A percentile compares a stretch with the other conserved stretches of the same genome.
phyloP scores from a whole-genome alignment of 129 eudicot genomes.

The Flaveria bidentis region DNA sequence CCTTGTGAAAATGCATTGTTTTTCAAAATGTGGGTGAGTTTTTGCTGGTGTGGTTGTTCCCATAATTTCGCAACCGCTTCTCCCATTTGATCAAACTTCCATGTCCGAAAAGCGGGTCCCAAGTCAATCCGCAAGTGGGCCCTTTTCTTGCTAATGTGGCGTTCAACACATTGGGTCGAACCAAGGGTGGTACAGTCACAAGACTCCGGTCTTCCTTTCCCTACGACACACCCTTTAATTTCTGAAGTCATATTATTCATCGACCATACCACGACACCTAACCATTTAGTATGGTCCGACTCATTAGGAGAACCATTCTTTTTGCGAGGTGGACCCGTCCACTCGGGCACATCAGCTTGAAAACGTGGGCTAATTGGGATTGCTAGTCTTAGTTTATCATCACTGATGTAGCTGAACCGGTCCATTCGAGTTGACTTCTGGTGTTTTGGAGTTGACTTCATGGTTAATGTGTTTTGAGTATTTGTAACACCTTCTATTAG shows the following conservation, averaged over 20 bases:
- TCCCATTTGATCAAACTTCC: constrained; percentile 75
- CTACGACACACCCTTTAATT: constrained; percentile 27
- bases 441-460: constrained; percentile 25
- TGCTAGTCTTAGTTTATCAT: constrained; percentile 32
- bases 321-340: constrained; percentile 39
- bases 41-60: constrained; percentile 47
- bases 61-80: constrained; percentile 54
- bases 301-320: neutral
- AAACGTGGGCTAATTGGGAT: constrained; percentile 76
- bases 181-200: constrained; percentile 45
- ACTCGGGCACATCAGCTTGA: constrained; percentile 58
- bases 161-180: constrained; percentile 38
- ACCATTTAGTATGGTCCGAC: constrained; percentile 39
- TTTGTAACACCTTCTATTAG: constrained; percentile 6
- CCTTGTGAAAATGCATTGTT: constrained; percentile 33
- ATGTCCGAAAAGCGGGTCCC: constrained; percentile 53
- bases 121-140: constrained; percentile 34
- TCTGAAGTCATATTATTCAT: constrained; percentile 1
- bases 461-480: constrained; percentile 24
- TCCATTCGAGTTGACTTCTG: constrained; percentile 27
- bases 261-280: constrained; percentile 56
- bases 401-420: constrained; percentile 43
- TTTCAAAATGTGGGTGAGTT: constrained; percentile 38
- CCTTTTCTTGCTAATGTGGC: constrained; percentile 36
- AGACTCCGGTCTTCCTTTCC: constrained; percentile 51